These are phyloP conservation scores for Lachancea kluyveri DNA, from an alignment of 805 yeast genomes.

Conservation along the genomic window DNA sequence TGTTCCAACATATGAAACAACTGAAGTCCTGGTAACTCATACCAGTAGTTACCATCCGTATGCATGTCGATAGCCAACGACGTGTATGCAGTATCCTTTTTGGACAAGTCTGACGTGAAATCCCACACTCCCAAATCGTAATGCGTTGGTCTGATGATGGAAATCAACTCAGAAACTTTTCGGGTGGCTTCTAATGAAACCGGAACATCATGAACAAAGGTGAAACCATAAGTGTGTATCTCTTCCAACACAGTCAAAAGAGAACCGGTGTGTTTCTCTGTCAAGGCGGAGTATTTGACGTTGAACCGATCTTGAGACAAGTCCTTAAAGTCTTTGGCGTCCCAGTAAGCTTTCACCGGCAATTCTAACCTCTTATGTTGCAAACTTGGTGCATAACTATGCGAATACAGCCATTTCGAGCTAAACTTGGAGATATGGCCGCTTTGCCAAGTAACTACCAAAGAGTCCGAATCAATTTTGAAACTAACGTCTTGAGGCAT, in stretches of 20 bases:
- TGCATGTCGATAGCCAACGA: slow-evolving; percentile 58
- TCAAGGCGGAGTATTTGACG: slow-evolving; percentile 2
- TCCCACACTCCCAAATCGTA: slow-evolving; percentile 75
- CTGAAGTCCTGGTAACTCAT: slow-evolving; percentile 66
- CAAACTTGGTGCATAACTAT: slow-evolving; percentile 8
- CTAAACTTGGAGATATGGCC: slow-evolving; percentile 7
- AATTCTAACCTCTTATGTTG: not conserved
- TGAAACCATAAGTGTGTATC: slow-evolving; percentile 43
- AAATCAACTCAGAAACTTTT: slow-evolving; percentile 47
- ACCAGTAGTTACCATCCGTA: slow-evolving; percentile 73
- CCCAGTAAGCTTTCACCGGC: slow-evolving; percentile 7
- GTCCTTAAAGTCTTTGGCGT: slow-evolving; percentile 4
- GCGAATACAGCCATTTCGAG: slow-evolving; percentile 7
- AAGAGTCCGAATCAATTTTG: slow-evolving; percentile 1
- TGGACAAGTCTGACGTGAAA: slow-evolving; percentile 61
- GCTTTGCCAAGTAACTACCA: slow-evolving; percentile 7
- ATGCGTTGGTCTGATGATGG: slow-evolving; percentile 61
- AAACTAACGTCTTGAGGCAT: not conserved
- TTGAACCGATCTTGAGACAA: not conserved
- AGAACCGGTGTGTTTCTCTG: no score
- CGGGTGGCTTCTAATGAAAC: slow-evolving; percentile 54
- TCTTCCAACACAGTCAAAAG: slow-evolving; percentile 5
- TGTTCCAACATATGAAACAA: slow-evolving; percentile 59
- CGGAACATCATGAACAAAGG: slow-evolving; percentile 56
- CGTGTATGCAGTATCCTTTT: slow-evolving; percentile 68